Percentiles rank a stretch among this genome's conserved stretches.
These are phyloP conservation scores for Polyplosphaeria fusca DNA, from an alignment of 495 filamentous ascomycete species.

Conservation along the genomic window DNA sequence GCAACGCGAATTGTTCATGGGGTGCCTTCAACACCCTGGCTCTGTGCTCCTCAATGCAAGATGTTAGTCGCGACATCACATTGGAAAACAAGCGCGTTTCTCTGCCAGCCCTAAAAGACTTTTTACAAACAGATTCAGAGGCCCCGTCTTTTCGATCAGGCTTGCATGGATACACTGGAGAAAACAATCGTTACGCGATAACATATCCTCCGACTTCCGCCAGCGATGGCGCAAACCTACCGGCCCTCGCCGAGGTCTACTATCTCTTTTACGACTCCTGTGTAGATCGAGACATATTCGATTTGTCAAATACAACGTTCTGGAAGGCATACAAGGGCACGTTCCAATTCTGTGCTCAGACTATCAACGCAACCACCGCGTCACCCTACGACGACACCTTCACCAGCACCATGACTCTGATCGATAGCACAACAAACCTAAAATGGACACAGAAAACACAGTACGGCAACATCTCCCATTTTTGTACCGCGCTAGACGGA, in stretches of 20 bases:
- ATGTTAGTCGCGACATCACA: not conserved
- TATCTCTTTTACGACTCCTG: not conserved
- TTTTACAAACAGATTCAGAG: not conserved
- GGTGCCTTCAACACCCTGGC: not conserved
- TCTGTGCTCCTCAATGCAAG: not conserved
- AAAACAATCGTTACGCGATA: not conserved
- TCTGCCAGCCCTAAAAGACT: not conserved
- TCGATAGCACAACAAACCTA: not conserved
- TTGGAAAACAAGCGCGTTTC: not conserved
- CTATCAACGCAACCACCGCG: not conserved
- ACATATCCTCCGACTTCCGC: not conserved
- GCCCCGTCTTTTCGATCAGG: not conserved
- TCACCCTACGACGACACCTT: too few relatives aligned
- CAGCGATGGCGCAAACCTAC: not conserved
- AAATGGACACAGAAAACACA: not conserved
- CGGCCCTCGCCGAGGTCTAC: not conserved
- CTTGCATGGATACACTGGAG: not conserved
- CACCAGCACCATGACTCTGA: not conserved
- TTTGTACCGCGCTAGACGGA: not conserved
- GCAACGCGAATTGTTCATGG: not conserved
- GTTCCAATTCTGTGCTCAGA: constrained; percentile 3
- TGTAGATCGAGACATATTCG: not conserved
- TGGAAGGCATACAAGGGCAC: not conserved
- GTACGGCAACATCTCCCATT: not conserved
- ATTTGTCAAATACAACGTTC: not conserved